Percentiles rank a stretch among this genome's conserved stretches.
Conservation (phyloP, 257 asterid genomes). For the Solanum rostratum region DNA sequence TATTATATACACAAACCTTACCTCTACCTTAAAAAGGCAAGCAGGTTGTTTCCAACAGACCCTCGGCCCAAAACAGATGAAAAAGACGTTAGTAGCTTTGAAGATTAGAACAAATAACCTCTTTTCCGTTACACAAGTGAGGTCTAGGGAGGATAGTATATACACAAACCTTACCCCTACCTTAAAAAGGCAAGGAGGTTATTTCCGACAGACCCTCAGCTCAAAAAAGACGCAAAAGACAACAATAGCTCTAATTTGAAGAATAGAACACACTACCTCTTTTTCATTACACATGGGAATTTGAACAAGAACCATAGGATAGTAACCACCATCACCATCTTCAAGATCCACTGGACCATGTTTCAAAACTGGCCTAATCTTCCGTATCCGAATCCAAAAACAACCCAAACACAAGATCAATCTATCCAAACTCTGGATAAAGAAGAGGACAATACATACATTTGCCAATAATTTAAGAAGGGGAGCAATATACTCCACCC, state of each 20-base stretch:
- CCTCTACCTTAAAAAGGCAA: neutral
- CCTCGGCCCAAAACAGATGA: neutral
- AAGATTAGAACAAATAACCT: too few species aligned
- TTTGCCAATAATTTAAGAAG: slow-evolving; percentile 60
- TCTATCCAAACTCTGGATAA: slow-evolving; percentile 83
- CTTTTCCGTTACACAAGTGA: too few species aligned
- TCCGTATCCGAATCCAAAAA: slow-evolving; percentile 55
- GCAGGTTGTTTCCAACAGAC: neutral
- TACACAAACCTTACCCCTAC: neutral
- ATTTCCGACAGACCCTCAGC: neutral
- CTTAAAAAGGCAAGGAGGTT: neutral
- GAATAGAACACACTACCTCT: slow-evolving; percentile 36
- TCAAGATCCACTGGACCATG: slow-evolving; percentile 48
- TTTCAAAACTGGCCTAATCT: slow-evolving; percentile 61
- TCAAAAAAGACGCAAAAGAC: neutral
- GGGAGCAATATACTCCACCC: slow-evolving; percentile 88
- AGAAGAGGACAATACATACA: slow-evolving; percentile 61
- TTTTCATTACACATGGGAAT: slow-evolving; percentile 98
- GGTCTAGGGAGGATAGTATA: too few species aligned
- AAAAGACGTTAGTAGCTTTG: too few species aligned
- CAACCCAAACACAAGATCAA: slow-evolving; percentile 73
- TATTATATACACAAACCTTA: neutral
- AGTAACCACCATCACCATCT: slow-evolving; percentile 56
- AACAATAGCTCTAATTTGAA: neutral
- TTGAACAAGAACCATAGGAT: slow-evolving; percentile 94